Percentiles rank a stretch among this genome's conserved stretches.
Conservation (phyloP, 768 basidiomycete species). For the Infundibulicybe gibba region DNA sequence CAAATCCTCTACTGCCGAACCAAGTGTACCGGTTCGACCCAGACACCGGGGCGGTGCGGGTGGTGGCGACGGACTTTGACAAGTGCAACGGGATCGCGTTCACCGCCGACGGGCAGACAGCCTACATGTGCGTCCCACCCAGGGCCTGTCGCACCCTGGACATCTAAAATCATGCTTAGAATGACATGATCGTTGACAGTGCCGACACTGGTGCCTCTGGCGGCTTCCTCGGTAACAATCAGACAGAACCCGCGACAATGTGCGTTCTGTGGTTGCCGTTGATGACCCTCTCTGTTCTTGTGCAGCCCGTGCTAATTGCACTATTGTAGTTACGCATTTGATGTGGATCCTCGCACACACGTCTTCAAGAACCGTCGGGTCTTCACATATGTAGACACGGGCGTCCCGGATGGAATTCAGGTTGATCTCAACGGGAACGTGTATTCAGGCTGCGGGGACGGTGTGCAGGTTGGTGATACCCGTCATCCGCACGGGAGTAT, state of each 20-base stretch:
- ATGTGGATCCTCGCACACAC: slow-evolving; percentile 54
- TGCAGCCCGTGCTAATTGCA: neutral
- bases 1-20: slow-evolving; percentile 59
- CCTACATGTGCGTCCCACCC: slow-evolving; percentile 47
- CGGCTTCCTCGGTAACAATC: slow-evolving; percentile 47
- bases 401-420: slow-evolving; percentile 65
- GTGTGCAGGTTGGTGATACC: slow-evolving; percentile 44
- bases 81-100: slow-evolving; percentile 76
- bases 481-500: too few relatives aligned
- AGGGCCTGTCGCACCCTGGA: neutral
- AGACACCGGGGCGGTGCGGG: slow-evolving; percentile 56
- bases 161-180: neutral
- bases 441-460: slow-evolving; percentile 67
- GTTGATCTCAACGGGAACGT: slow-evolving; percentile 64
- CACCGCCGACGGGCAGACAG: slow-evolving; percentile 57
- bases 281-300: neutral
- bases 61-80: slow-evolving; percentile 75
- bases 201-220: slow-evolving; percentile 46
- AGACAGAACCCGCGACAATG: slow-evolving; percentile 67
- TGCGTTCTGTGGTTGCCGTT: slow-evolving; percentile 35
- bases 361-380: slow-evolving; percentile 58
- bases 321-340: slow-evolving; percentile 55
- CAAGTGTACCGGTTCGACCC: slow-evolving; percentile 81
- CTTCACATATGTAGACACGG: slow-evolving; percentile 65
- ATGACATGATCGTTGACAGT: slow-evolving; percentile 21